Evolutionary conservation across 495 filamentous ascomycete species (phyloP).

Genomic region (Penicillium cataractarum): DNA sequence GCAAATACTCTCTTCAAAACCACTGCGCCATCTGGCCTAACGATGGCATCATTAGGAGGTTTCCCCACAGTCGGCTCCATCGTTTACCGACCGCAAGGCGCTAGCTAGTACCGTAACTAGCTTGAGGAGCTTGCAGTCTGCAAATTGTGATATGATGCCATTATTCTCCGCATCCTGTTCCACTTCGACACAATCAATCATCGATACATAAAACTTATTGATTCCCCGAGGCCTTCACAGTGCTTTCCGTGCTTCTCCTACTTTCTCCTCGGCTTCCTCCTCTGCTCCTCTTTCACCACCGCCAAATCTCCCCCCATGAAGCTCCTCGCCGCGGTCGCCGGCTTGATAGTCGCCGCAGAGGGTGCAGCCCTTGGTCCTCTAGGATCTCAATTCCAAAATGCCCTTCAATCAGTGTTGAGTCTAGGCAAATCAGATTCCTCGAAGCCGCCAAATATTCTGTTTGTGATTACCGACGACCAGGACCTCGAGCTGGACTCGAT

Average conservation of each 20-base stretch:
- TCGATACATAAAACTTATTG: background rate
- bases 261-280: background rate
- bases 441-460: conserved; percentile 59
- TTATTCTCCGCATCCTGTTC: background rate
- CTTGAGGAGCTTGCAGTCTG: too few species aligned
- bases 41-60: conserved; percentile 31
- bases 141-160: background rate
- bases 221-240: background rate
- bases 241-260: conserved; percentile 4
- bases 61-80: conserved; percentile 2
- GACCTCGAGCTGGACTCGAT: conserved; percentile 63
- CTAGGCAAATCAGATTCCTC: conserved; percentile 4
- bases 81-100: conserved; percentile 3
- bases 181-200: background rate
- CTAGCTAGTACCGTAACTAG: too few species aligned
- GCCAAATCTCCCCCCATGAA: conserved; percentile 26
- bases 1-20: background rate
- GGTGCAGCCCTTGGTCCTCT: conserved; percentile 3
- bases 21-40: conserved; percentile 8
- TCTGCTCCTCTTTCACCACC: background rate
- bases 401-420: conserved; percentile 21
- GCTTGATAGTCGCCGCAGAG: conserved; percentile 19
- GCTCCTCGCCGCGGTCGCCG: conserved; percentile 11
- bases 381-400: conserved; percentile 8
- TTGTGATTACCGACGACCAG: conserved; percentile 70